Base-by-base conservation (phyloP, 768 basidiomycete species). In the Tulasnella sp. region DNA sequence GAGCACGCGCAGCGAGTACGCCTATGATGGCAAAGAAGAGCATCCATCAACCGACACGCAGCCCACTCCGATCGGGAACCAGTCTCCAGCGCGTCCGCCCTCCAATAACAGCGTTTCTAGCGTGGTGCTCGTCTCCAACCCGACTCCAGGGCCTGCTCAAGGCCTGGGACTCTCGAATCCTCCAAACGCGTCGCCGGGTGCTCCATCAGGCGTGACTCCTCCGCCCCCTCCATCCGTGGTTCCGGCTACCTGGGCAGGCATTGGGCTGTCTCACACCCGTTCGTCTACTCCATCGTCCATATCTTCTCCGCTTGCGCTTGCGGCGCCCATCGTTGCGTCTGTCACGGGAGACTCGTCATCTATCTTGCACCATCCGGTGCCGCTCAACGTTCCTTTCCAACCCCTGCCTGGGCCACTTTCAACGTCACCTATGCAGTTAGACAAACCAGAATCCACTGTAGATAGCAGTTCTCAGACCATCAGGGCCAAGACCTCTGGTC, bases 221-320 rank as follows among this genome's bases (percentile, higher is more conserved):
- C 48, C 77, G 40, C 56, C 80, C n/a, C 46, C 74, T 27, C 36
- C 68, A 48, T 24, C 42, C 42, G 72, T 74, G 18, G 77, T 78
- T 36, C 68, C 80, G 40, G 80, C 82, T 31, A 81, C 81, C 31
- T 79, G 86, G 83, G 82, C 86, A 86, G 77, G 82, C 38, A 78
- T 83, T 62, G 83, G 82, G 12, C 89, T 79, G 52, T 74, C 72
- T 38, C 81, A 81, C 68, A 82, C 81, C 12, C 81, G 94, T 74
- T 94, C 94, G 9, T 95, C 94, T 14, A 96, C 94, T 0, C 94
- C 94, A 21, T 95, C 94, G 2, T 96, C 94, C 24, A 89, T 95
- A 76, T 95, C 94, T 34, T 96, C 94, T 18, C 94, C 94, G 78
- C 88, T 96, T 58, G 94, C 94, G 38, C 88, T 95, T 40, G 94